phyloP scores from a whole-genome alignment of 1,284 basidiomycete genomes.

The Sporisorium reilianum region DNA sequence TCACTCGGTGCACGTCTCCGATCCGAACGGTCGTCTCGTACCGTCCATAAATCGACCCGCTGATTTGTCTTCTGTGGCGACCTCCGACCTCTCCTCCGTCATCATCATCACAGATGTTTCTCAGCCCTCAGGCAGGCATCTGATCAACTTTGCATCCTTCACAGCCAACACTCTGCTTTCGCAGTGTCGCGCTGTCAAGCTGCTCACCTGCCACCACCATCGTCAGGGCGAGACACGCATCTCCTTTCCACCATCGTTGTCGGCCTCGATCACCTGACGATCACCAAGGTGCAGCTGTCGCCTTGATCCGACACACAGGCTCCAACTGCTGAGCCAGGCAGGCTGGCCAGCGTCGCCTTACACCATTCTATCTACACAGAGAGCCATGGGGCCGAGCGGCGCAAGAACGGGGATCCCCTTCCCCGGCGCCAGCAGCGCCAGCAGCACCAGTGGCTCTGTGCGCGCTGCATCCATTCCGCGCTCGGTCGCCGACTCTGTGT shows the following conservation, averaged over 20 bases:
- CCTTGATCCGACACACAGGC: background rate
- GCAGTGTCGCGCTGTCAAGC: background rate
- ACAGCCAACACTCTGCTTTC: slow-evolving; percentile 6
- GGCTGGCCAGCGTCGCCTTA: slow-evolving; percentile 34
- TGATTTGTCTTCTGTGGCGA: background rate
- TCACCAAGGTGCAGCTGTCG: slow-evolving; percentile 1
- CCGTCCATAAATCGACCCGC: background rate
- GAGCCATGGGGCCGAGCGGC: slow-evolving; percentile 46
- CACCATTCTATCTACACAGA: slow-evolving; percentile 37
- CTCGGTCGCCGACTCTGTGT: slow-evolving; percentile 24
- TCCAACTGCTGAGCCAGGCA: slow-evolving; percentile 36
- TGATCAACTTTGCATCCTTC: slow-evolving; percentile 2
- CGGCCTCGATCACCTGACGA: too few species aligned
- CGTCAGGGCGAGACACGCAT: background rate
- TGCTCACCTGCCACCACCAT: background rate
- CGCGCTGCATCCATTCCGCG: slow-evolving; percentile 34
- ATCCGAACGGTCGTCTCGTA: background rate
- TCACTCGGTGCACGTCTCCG: background rate
- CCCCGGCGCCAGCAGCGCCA: slow-evolving; percentile 37
- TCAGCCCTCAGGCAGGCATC: slow-evolving; percentile 1
- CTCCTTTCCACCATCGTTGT: background rate
- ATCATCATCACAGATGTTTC: slow-evolving; percentile 20
- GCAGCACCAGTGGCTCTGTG: slow-evolving; percentile 14
- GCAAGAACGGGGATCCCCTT: slow-evolving; percentile 42
- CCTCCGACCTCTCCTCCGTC: background rate